Base-by-base conservation (phyloP, 768 basidiomycete genomes). In the Boletus rufocinnamomeus region DNA sequence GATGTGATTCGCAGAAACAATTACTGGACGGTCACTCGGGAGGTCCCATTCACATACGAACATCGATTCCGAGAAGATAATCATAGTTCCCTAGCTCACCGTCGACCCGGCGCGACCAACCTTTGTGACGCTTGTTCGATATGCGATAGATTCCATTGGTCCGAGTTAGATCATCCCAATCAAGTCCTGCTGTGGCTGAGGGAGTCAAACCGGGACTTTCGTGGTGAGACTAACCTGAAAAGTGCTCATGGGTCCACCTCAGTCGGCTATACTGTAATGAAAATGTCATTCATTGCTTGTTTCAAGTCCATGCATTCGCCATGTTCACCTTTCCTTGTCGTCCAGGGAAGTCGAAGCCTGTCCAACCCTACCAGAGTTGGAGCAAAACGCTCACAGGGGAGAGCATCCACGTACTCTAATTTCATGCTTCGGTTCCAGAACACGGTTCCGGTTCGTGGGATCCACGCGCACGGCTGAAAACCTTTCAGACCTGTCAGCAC, bases 21-120 rank as follows among this genome's bases (percentile, higher is more conserved):
- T 59, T 54, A 58, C 47, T n/a, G 41, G 37, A 48, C 17, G 46
- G 7, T 17, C 43, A 32, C 32, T 44, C 46, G 21, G 6, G 47
- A 38, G 35, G 17, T 47, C 40, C 13, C 23, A 43, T 32, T 41
- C 47, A 23, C 35, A 50, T 17, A 75, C 81, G 61, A 59, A 90
- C 90, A 73, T 91, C 85, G 27, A 79, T 69, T 34, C 92, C 91
- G 16, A 93, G 84, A 10, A 93, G 78, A 70, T 87, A 93, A 64
- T 93, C 91, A 69, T 91, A 93, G 70, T 94, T 93, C 60, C 91
- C 93, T n/a, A 88, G 81, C 70, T 96, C 93, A 1, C 76, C 76
- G 69, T 93, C 91, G 9, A 96, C 95, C 61, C 81, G 77, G 14
- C 73, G 77, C 6, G 93, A 95, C 94, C 94, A 96, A 32, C 87